These are phyloP conservation scores for Ophidiomyces ophidiicola DNA, from an alignment of 2,329 filamentous ascomycete species.

Conservation along the genomic window DNA sequence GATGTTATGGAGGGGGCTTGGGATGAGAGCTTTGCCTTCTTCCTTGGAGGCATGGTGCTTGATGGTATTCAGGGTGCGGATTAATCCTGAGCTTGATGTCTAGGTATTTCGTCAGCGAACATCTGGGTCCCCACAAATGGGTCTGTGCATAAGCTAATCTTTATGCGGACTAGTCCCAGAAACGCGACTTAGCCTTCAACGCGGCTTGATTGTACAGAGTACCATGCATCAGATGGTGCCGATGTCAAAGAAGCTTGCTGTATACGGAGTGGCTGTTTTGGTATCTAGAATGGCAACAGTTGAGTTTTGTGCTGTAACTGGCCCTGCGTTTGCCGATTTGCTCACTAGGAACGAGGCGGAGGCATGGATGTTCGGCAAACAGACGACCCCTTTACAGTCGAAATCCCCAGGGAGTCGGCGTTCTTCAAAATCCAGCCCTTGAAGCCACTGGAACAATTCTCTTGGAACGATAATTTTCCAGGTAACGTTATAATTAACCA, in stretches of 20 bases:
- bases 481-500: constrained; percentile 18
- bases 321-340: neutral
- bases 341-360: neutral
- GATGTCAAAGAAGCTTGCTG: too few species aligned
- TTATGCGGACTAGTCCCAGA: too few species aligned
- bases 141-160: too few species aligned
- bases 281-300: too few species aligned
- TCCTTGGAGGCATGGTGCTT: constrained; percentile 41
- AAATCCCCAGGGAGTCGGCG: constrained; percentile 29
- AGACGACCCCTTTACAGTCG: constrained; percentile 21
- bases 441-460: constrained; percentile 27
- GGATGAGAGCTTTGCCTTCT: constrained; percentile 46
- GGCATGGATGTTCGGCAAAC: constrained; percentile 16
- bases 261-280: too few species aligned
- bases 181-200: too few species aligned
- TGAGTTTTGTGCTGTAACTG: neutral
- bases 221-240: too few species aligned
- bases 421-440: constrained; percentile 28
- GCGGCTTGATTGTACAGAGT: too few species aligned
- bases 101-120: too few species aligned
- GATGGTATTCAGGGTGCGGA: too few species aligned
- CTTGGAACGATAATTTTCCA: constrained; percentile 26
- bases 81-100: too few species aligned
- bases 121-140: too few species aligned
- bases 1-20: constrained; percentile 22